Percentiles rank a stretch among this genome's conserved stretches.
phyloP scores from a whole-genome alignment of 306 rosid species.

The Luffa acutangula region DNA sequence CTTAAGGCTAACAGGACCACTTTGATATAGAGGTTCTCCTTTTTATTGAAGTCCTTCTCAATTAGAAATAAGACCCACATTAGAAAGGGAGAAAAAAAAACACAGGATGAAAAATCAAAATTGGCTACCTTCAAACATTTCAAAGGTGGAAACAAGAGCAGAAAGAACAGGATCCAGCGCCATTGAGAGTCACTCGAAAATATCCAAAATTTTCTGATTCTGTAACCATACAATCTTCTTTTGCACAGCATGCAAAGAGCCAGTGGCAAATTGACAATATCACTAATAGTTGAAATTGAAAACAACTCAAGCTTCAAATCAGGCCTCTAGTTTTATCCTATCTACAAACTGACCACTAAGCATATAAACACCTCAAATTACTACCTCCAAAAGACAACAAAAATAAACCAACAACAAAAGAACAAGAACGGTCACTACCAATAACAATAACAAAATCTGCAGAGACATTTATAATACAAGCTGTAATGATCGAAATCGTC shows the following conservation, averaged over 20 bases:
- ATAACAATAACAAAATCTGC: not conserved
- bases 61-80: not conserved
- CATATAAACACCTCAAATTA: not conserved
- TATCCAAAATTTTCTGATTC: not conserved
- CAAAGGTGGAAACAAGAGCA: not conserved
- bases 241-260: not conserved
- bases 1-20: not conserved
- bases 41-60: no score
- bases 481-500: not conserved
- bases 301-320: not conserved
- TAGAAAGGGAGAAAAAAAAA: not conserved
- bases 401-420: not conserved
- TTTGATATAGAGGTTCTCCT: not conserved
- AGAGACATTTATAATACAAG: not conserved
- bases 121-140: not conserved
- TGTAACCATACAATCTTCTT: not conserved
- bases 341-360: not conserved
- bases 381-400: not conserved
- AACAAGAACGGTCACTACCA: not conserved
- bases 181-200: not conserved
- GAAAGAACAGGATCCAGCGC: not conserved
- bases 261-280: not conserved
- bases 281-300: not conserved
- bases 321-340: not conserved
- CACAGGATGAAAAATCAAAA: no score